These are phyloP conservation scores for Phylloboletellus chloephorus DNA, from an alignment of 1,284 basidiomycete species.

Conservation along the genomic window DNA sequence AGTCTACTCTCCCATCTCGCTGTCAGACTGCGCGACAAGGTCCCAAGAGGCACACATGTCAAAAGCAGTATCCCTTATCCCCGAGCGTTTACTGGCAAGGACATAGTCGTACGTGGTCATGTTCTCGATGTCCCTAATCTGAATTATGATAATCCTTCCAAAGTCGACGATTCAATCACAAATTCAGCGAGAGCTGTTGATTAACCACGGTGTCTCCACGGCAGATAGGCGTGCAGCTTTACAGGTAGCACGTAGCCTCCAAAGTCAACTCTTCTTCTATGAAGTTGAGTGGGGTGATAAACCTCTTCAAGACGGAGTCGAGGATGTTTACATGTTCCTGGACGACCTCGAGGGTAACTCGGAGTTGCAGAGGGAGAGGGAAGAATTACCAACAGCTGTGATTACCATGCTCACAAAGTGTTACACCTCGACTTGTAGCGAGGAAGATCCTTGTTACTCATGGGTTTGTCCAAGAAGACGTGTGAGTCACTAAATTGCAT, in stretches of 20 bases:
- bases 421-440: constrained; percentile 78
- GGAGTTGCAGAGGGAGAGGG: constrained; percentile 52
- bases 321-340: constrained; percentile 95
- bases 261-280: constrained; percentile 92
- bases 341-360: constrained; percentile 75
- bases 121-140: not conserved
- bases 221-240: constrained; percentile 78
- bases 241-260: constrained; percentile 82
- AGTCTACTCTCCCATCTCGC: constrained; percentile 85
- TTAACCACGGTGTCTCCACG: constrained; percentile 65
- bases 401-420: constrained; percentile 77
- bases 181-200: constrained; percentile 64
- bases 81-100: constrained; percentile 85
- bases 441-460: constrained; percentile 65
- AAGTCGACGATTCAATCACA: constrained; percentile 79
- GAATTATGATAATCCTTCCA: constrained; percentile 5
- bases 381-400: constrained; percentile 83
- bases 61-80: constrained; percentile 88
- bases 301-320: constrained; percentile 81
- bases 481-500: constrained; percentile 34
- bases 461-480: constrained; percentile 63
- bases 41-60: constrained; percentile 81
- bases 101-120: constrained; percentile 74
- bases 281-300: constrained; percentile 95
- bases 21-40: constrained; percentile 80